Evolutionary conservation across 139 green algal genomes (phyloP).

Genomic region (Coelastrella sp.): DNA sequence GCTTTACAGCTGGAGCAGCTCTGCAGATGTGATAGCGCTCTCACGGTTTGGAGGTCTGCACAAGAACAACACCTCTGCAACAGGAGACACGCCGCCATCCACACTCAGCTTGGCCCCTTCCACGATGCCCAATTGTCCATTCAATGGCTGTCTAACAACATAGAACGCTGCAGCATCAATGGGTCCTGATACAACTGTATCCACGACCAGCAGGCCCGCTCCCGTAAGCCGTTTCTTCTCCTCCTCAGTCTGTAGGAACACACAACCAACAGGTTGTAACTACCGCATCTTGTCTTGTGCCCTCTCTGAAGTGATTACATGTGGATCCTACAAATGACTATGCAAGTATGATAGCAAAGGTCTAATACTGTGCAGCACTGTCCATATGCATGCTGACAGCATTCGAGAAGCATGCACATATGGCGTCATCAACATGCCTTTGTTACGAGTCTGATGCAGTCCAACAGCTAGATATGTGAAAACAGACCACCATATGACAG

Average conservation of each 20-base stretch:
- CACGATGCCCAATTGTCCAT: slow-evolving; percentile 50
- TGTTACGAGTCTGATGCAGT: no score
- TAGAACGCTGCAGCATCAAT: slow-evolving; percentile 59
- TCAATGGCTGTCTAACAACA: slow-evolving; percentile 33
- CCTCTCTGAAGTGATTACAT: no score
- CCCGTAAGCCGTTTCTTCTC: slow-evolving; percentile 68
- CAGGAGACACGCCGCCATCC: not conserved
- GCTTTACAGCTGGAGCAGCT: slow-evolving; percentile 48
- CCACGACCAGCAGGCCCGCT: slow-evolving; percentile 75
- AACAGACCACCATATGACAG: no score
- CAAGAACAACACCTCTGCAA: slow-evolving; percentile 72
- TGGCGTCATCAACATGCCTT: no score
- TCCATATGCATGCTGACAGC: no score
- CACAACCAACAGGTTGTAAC: no score
- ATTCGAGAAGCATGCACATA: no score
- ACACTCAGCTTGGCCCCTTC: slow-evolving; percentile 42
- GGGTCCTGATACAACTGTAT: slow-evolving; percentile 38
- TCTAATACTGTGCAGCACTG: no score
- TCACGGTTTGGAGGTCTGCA: slow-evolving; percentile 65
- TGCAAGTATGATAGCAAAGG: no score
- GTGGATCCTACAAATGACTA: no score
- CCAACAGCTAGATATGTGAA: no score
- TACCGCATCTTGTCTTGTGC: no score
- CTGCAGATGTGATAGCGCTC: not conserved
- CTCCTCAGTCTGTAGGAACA: slow-evolving; percentile 63